Evolutionary conservation across 768 basidiomycete genomes (phyloP).

Genomic region (Phanerochaete sordida): DNA sequence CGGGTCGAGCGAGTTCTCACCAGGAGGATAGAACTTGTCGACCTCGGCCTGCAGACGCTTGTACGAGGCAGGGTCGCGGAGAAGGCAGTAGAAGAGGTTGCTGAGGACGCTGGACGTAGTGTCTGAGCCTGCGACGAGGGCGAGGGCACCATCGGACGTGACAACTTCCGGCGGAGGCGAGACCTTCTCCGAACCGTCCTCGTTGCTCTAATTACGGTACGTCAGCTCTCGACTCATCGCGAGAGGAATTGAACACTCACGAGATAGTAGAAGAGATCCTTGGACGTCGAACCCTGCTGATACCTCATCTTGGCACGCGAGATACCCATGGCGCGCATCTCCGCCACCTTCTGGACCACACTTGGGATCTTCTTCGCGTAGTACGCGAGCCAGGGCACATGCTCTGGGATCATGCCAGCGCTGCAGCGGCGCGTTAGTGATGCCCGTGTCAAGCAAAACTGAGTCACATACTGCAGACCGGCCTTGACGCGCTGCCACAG

Average conservation of each 20-base stretch:
- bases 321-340: slow-evolving; percentile 16
- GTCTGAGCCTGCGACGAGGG: slow-evolving; percentile 46
- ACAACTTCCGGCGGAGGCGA: slow-evolving; percentile 34
- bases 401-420: slow-evolving; percentile 5
- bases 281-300: slow-evolving; percentile 16
- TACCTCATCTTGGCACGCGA: slow-evolving; percentile 16
- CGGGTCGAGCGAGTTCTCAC: slow-evolving; percentile 25
- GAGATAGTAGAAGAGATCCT: slow-evolving; percentile 42
- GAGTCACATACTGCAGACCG: slow-evolving; percentile 25
- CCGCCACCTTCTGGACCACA: slow-evolving; percentile 16
- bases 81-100: slow-evolving; percentile 36
- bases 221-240: neutral
- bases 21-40: slow-evolving; percentile 29
- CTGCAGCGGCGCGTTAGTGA: neutral
- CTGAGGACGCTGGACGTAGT: slow-evolving; percentile 40
- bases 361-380: slow-evolving; percentile 1
- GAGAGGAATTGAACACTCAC: slow-evolving; percentile 21
- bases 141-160: slow-evolving; percentile 34
- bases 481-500: slow-evolving; percentile 27
- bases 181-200: slow-evolving; percentile 32
- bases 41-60: slow-evolving; percentile 38
- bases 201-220: slow-evolving; percentile 25
- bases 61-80: slow-evolving; percentile 35
- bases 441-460: neutral
- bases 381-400: slow-evolving; percentile 13